Evolutionary conservation across 805 yeast genomes (phyloP), one percentile per base, ranked within the genome.

Genomic region (Wickerhamiella hasegawae): DNA sequence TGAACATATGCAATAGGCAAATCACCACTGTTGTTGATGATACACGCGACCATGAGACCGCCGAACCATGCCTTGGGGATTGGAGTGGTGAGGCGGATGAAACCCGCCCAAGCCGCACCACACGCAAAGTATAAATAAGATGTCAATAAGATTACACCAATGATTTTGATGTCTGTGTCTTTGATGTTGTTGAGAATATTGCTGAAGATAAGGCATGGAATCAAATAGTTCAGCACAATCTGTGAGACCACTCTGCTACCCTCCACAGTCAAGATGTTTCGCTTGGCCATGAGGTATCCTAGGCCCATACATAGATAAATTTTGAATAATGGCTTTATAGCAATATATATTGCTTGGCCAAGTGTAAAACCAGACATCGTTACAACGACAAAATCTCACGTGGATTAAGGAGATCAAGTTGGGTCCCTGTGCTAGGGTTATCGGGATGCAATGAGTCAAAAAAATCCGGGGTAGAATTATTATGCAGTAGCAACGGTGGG

Each of bases 291-390:
- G 28, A 62, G 51, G 43, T 62, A 77, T 9, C 94, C 94, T 11
- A 73, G 55, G 4, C 65, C 72, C 4, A 79, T 68, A 49, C 79
- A 76, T 44, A 78, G 57, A 48, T 81, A 78, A 44, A 82, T 78
- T 55, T 83, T 83, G 56, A 81, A 65, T 39, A 82, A 75, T n/a
- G 94, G 94, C 59, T 81, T 82, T 37, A 77, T 75, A 0, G 93
- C 71, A 18, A 81, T 67, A 57, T 77, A 82, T 4, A 83, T 76
- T 25, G 81, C 71, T 27, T 65, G 63, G 14, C 90, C 87, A 22
- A 76, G 45, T 2, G 64, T 28, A 26, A 42, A 31, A 12, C 34
- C 22, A 8, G 31, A 21, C 38, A 35, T 35, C 18, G 9, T 15
- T 9, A n/a, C n/a, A n/a, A n/a, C n/a, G n/a, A n/a, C n/a, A n/a